Conservation (phyloP, 306 rosid species). For the Coriaria nepalensis region DNA sequence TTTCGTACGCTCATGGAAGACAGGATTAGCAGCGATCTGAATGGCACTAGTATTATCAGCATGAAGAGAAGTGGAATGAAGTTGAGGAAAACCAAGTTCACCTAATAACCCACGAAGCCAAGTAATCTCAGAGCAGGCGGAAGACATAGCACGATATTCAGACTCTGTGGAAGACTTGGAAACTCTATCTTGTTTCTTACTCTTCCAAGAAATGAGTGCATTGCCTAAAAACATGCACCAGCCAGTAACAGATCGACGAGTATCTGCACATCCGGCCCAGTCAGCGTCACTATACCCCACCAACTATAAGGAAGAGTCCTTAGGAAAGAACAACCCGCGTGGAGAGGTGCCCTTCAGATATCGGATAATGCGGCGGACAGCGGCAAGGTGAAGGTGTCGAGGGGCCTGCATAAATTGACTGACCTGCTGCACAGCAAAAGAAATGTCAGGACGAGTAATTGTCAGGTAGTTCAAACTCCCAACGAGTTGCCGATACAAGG, state of each 20-base stretch:
- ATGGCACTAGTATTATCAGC: background rate
- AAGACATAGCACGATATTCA: background rate
- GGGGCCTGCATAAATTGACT: conserved; percentile 6
- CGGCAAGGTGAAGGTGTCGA: background rate
- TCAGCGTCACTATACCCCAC: too few species aligned
- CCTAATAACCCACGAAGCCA: background rate
- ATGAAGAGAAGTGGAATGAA: background rate
- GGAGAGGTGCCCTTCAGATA: too few species aligned
- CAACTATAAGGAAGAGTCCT: too few species aligned
- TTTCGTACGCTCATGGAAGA: background rate
- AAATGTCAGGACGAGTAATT: background rate
- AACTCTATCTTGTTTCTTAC: too few species aligned
- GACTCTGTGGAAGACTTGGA: background rate
- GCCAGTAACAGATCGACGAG: background rate
- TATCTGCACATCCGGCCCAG: too few species aligned
- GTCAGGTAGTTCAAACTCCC: conserved; percentile 7
- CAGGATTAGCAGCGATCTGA: background rate
- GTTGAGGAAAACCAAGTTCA: background rate
- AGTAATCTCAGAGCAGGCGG: background rate
- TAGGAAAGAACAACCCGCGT: too few species aligned
- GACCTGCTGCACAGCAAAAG: background rate
- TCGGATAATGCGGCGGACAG: background rate
- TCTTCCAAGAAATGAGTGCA: background rate
- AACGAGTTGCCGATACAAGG: background rate
- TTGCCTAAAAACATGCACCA: conserved; percentile 2